phyloP scores from a whole-genome alignment of 2,329 filamentous ascomycete species.

The Calonectria crousiana region DNA sequence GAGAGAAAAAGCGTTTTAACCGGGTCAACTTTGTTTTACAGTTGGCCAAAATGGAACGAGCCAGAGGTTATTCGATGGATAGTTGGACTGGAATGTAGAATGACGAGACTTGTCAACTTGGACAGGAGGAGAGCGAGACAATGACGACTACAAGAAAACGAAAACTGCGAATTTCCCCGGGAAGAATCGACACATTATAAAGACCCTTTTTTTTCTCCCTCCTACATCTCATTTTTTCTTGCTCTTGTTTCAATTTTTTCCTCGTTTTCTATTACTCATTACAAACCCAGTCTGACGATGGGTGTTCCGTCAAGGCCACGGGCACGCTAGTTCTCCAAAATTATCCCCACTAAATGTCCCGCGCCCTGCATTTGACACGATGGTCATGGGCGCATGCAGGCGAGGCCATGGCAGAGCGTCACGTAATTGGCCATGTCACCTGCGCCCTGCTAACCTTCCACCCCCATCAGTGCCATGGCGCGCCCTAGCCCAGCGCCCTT shows the following conservation, averaged over 20 bases:
- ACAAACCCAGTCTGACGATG: not conserved
- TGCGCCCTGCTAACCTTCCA: not conserved
- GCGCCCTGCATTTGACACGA: slow-evolving; percentile 14
- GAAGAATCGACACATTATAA: not conserved
- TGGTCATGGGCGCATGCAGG: not conserved
- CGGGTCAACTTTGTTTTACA: not conserved
- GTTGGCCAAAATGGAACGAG: not conserved
- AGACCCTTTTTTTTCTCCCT: not conserved
- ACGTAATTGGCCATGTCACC: slow-evolving; percentile 4
- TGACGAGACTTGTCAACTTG: not conserved
- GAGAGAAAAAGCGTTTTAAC: not conserved
- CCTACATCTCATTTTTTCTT: not conserved
- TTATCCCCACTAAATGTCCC: slow-evolving; percentile 7
- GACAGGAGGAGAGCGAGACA: not conserved
- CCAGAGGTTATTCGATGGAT: not conserved
- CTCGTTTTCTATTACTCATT: slow-evolving; percentile 13
- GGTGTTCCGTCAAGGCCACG: slow-evolving; percentile 14
- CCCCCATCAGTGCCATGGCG: not conserved
- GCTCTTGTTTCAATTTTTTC: not conserved
- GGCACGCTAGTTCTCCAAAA: slow-evolving; percentile 9
- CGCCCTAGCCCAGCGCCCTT: slow-evolving; percentile 2
- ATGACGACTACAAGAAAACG: not conserved
- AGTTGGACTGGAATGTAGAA: slow-evolving; percentile 1
- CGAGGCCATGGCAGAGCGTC: not conserved
- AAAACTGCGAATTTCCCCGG: not conserved